phyloP scores from a whole-genome alignment of 2,329 filamentous ascomycete genomes.

The Hirsutella thompsonii region DNA sequence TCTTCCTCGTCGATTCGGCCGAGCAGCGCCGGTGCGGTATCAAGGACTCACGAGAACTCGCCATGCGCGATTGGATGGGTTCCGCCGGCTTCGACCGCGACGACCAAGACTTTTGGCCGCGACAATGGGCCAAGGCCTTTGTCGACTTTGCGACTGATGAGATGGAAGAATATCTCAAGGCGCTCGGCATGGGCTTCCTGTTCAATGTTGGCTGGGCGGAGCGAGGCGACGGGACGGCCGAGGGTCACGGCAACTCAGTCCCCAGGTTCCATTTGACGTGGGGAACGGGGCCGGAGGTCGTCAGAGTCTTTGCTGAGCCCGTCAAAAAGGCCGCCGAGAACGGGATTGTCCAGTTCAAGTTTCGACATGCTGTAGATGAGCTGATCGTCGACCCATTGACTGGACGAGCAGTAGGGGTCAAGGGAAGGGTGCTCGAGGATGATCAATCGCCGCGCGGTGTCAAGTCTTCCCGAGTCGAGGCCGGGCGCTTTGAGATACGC shows the following conservation, averaged over 20 bases:
- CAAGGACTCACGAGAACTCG: slow-evolving; percentile 41
- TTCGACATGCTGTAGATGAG: slow-evolving; percentile 44
- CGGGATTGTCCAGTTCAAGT: slow-evolving; percentile 40
- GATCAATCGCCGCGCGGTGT: slow-evolving; percentile 38
- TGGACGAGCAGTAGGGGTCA: slow-evolving; percentile 39
- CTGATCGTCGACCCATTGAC: slow-evolving; percentile 35
- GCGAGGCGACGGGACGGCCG: slow-evolving; percentile 39
- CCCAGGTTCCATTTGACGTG: slow-evolving; percentile 50
- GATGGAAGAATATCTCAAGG: slow-evolving; percentile 45
- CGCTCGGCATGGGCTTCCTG: slow-evolving; percentile 37
- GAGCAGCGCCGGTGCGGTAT: slow-evolving; percentile 46
- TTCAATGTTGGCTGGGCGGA: slow-evolving; percentile 48
- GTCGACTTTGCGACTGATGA: slow-evolving; percentile 47
- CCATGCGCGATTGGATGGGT: slow-evolving; percentile 45
- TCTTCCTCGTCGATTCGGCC: slow-evolving; percentile 45
- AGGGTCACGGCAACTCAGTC: slow-evolving; percentile 49
- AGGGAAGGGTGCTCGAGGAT: slow-evolving; percentile 36
- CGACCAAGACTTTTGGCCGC: slow-evolving; percentile 42
- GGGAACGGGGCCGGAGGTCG: slow-evolving; percentile 48
- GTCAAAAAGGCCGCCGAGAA: slow-evolving; percentile 37
- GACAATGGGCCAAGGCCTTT: slow-evolving; percentile 49
- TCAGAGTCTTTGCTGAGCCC: slow-evolving; percentile 43
- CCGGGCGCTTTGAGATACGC: slow-evolving; percentile 38
- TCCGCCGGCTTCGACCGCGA: slow-evolving; percentile 46
- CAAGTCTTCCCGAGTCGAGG: slow-evolving; percentile 32